Percentiles rank a stretch among this genome's conserved stretches.
phyloP scores from a whole-genome alignment of 495 filamentous ascomycete genomes.

The Cercophora sp. region DNA sequence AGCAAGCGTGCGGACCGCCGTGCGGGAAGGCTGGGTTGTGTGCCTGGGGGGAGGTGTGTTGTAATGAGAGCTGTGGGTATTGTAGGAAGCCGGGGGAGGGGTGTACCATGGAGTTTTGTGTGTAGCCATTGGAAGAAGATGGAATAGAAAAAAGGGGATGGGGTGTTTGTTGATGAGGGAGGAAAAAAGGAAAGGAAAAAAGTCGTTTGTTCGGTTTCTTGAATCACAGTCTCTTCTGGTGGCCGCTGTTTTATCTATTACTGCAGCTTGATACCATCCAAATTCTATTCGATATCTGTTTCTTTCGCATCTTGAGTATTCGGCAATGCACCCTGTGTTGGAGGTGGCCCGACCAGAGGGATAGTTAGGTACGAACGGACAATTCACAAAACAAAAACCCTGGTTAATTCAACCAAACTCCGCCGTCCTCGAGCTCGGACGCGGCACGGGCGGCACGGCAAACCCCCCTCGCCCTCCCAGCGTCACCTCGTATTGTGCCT shows the following conservation, averaged over 20 bases:
- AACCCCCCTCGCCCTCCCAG: neutral
- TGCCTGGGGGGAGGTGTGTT: slow-evolving; percentile 1
- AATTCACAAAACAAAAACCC: neutral
- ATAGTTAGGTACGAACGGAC: neutral
- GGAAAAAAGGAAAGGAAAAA: neutral
- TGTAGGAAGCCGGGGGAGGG: neutral
- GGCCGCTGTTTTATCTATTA: too few relatives aligned
- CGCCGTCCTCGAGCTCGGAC: neutral
- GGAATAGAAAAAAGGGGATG: neutral
- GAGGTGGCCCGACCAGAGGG: neutral
- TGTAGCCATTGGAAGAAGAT: neutral
- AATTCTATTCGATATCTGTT: neutral
- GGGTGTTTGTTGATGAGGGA: neutral
- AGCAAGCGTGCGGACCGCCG: neutral
- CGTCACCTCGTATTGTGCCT: neutral
- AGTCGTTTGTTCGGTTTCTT: neutral
- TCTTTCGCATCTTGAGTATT: neutral
- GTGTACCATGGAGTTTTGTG: slow-evolving; percentile 10
- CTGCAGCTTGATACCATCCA: too few relatives aligned
- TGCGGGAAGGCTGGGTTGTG: neutral
- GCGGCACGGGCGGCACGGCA: neutral
- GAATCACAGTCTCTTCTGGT: neutral
- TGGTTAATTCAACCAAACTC: neutral
- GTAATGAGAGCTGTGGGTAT: slow-evolving; percentile 11
- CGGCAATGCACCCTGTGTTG: neutral